These are phyloP conservation scores for Sordariomycetes sp. DNA, from an alignment of 2,329 filamentous ascomycete species.

Conservation along the genomic window DNA sequence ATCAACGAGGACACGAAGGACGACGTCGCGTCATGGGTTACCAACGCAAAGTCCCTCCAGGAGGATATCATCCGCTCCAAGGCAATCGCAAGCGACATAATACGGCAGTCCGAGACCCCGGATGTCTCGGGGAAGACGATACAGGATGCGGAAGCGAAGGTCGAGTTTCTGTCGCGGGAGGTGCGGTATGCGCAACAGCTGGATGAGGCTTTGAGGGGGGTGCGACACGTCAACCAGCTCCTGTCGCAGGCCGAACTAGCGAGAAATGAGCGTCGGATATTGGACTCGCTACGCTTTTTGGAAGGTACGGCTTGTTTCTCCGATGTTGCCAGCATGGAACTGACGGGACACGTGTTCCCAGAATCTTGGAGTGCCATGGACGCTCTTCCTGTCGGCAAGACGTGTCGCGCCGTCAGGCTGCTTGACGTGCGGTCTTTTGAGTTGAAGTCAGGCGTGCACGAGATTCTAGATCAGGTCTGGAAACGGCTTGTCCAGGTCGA, in stretches of 20 bases:
- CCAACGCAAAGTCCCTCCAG: constrained; percentile 71
- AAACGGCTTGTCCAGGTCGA: constrained; percentile 52
- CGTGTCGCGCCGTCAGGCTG: constrained; percentile 49
- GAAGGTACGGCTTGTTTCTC: constrained; percentile 28
- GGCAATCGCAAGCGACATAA: constrained; percentile 66
- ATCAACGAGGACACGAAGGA: constrained; percentile 66
- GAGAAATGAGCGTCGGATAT: constrained; percentile 36
- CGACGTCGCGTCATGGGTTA: constrained; percentile 77
- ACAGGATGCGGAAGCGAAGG: constrained; percentile 37
- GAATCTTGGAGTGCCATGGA: constrained; percentile 45
- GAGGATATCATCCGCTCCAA: constrained; percentile 74
- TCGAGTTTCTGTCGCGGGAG: constrained; percentile 43
- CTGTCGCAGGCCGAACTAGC: constrained; percentile 48
- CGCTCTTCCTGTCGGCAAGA: constrained; percentile 44
- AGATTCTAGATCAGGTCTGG: constrained; percentile 60
- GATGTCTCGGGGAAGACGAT: constrained; percentile 37
- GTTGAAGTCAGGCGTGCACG: constrained; percentile 52
- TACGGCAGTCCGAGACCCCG: constrained; percentile 58
- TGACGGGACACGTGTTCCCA: constrained; percentile 11
- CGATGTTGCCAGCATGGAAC: neutral
- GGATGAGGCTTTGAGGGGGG: constrained; percentile 30
- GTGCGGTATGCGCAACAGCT: constrained; percentile 46
- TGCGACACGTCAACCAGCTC: constrained; percentile 45
- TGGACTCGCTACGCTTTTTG: constrained; percentile 43
- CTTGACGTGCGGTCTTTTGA: constrained; percentile 52